Base-by-base conservation (phyloP, 768 basidiomycete genomes). In the Agaricus blazei region DNA sequence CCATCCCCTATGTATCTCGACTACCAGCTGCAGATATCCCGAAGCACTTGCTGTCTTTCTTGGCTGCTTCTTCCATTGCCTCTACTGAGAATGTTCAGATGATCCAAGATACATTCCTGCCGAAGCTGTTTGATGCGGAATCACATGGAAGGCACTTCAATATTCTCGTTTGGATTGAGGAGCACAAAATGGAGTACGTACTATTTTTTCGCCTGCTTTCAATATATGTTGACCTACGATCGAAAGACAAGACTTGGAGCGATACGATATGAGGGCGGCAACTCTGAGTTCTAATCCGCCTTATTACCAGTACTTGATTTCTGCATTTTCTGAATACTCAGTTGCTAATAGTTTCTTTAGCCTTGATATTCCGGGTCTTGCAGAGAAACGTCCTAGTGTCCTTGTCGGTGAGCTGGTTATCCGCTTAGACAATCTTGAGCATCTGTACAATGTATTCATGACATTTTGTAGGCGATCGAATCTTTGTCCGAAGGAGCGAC, bases 131-230 rank as follows among this genome's bases (percentile, higher is more conserved):
- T 9, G 65, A 75, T 45, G 65, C 60, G 28, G 63, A 62, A 1
- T 72, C 75, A 0, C 81, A 84, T 60, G 68, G 68, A 0, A 65
- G 72, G 0, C 68, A 71, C 47, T 84, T 82, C 68, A 78, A 79
- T 60, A 62, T 69, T n/a, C 62, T 87, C 3, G 60, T 86, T 0
- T 84, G 83, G 81, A 70, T 76, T 1, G 83, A 85, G 60, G 84
- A 78, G 55, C 67, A 58, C 44, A 72, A 71, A 44, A 73, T 73
- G 63, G 72, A 74, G 78, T 73, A 60, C 43, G 70, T 64, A 14
- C 3, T 29, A 36, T 9, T 51, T 26, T 14, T 48, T 42, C 48
- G 4, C 38, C 38, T 14, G 19, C 9, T 7, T 9, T 38, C 19
- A 2, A 24, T 28, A n/a, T 9, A 19, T 36, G 41, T 1, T 31